Conservation (phyloP, 2,329 filamentous ascomycete species). For the Xylariaceae sp. region DNA sequence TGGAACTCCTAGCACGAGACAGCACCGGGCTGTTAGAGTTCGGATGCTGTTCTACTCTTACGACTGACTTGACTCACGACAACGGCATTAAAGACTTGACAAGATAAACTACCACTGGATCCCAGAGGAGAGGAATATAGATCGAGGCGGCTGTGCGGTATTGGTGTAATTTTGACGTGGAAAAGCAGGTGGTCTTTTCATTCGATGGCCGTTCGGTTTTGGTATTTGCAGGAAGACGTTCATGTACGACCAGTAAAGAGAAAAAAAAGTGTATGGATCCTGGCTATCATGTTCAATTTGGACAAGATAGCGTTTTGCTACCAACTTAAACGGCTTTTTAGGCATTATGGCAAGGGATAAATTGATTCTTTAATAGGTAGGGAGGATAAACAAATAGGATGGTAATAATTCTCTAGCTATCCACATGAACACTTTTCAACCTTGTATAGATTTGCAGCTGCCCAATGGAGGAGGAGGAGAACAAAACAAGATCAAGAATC, state of each 20-base stretch:
- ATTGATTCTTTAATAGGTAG: too few relatives aligned
- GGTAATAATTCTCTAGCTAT: conserved; percentile 8
- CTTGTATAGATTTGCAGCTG: too few relatives aligned
- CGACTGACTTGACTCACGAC: conserved; percentile 29
- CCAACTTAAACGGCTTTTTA: too few relatives aligned
- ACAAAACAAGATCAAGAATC: background rate
- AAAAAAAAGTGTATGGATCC: conserved; percentile 13
- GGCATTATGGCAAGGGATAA: too few relatives aligned
- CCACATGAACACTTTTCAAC: too few relatives aligned
- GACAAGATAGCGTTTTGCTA: conserved; percentile 10
- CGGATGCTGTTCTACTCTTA: conserved; percentile 13
- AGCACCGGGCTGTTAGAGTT: conserved; percentile 20
- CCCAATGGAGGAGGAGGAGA: conserved; percentile 8
- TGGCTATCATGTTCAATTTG: conserved; percentile 12
- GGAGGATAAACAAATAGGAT: too few relatives aligned
- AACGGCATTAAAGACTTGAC: conserved; percentile 28
- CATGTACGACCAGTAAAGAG: conserved; percentile 16
- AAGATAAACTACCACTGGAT: conserved; percentile 29
- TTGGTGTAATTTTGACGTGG: conserved; percentile 25
- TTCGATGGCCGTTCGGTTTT: conserved; percentile 15
- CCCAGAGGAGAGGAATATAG: conserved; percentile 29
- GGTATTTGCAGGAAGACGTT: conserved; percentile 4
- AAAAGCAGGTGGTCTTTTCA: conserved; percentile 17
- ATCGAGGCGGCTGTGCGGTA: conserved; percentile 27
- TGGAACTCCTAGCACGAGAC: conserved; percentile 19